Conservation (phyloP, 257 asterid genomes). For the Nyctanthes arbortristis region DNA sequence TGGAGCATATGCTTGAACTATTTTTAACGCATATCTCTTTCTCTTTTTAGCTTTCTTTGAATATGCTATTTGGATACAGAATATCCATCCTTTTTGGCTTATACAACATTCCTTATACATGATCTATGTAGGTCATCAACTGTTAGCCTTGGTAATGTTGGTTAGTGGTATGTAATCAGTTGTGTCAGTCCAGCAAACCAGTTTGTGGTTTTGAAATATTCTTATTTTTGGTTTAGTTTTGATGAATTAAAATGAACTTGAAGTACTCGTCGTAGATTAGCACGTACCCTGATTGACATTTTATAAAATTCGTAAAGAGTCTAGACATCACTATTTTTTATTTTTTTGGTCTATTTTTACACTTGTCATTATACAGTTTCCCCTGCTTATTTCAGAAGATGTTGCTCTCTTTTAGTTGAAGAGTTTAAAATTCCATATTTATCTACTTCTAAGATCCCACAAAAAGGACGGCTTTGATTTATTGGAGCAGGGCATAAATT, state of each 20-base stretch:
- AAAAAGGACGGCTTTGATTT: not conserved
- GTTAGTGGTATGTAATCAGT: not conserved
- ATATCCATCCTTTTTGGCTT: not conserved
- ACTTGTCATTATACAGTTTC: not conserved
- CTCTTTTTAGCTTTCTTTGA: not conserved
- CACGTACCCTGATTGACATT: not conserved
- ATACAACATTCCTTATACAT: not conserved
- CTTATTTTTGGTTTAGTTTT: not conserved
- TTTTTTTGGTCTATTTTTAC: not conserved
- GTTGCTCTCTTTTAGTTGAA: not conserved
- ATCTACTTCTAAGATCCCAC: not conserved
- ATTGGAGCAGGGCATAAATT: not conserved
- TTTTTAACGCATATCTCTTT: not conserved
- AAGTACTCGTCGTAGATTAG: not conserved
- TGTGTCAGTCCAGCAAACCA: not conserved
- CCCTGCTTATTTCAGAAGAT: constrained; percentile 9
- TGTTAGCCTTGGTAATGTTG: not conserved
- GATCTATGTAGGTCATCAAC: not conserved
- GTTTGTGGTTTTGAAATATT: constrained; percentile 7
- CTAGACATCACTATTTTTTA: not conserved
- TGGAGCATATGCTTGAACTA: not conserved
- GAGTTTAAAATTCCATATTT: not conserved
- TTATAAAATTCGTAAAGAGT: constrained; percentile 6
- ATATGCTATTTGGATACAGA: not conserved
- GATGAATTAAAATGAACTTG: constrained; percentile 7